Evolutionary conservation across 2,329 filamentous ascomycete species (phyloP).

Genomic region (Chalaropsis thielavioides): DNA sequence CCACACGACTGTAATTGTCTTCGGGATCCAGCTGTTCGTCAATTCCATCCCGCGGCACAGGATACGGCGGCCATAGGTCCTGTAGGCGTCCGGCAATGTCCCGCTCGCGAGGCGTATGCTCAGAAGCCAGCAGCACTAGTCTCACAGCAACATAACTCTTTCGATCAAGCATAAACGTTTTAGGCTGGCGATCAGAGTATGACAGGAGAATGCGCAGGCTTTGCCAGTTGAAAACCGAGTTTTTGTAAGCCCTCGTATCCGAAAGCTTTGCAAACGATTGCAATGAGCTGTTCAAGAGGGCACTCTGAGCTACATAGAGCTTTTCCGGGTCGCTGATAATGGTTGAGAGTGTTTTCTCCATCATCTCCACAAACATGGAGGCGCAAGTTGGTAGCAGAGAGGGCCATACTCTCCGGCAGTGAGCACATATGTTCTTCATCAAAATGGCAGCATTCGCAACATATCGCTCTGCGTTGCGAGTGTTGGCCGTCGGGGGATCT

Average conservation of each 20-base stretch:
- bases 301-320: constrained; percentile 22
- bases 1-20: constrained; percentile 39
- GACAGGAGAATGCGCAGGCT: constrained; percentile 41
- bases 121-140: constrained; percentile 37
- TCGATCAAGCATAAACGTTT: constrained; percentile 36
- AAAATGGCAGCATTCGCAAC: constrained; percentile 4
- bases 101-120: constrained; percentile 38
- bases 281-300: constrained; percentile 27
- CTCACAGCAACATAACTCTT: constrained; percentile 41
- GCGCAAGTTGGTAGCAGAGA: constrained; percentile 23
- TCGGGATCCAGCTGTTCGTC: constrained; percentile 39
- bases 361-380: constrained; percentile 23
- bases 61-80: constrained; percentile 46
- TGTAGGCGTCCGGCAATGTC: constrained; percentile 35
- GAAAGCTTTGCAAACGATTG: constrained; percentile 25
- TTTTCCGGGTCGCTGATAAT: constrained; percentile 13
- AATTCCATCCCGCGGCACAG: constrained; percentile 41
- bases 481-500: background rate
- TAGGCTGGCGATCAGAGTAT: constrained; percentile 34
- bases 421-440: constrained; percentile 11
- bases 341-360: constrained; percentile 20
- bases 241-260: constrained; percentile 23
- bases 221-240: constrained; percentile 39
- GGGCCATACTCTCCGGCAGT: constrained; percentile 22
- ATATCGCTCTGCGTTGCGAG: background rate